These are phyloP conservation scores for Rossbeevera mucosa DNA, from an alignment of 768 basidiomycete species.

Conservation along the genomic window DNA sequence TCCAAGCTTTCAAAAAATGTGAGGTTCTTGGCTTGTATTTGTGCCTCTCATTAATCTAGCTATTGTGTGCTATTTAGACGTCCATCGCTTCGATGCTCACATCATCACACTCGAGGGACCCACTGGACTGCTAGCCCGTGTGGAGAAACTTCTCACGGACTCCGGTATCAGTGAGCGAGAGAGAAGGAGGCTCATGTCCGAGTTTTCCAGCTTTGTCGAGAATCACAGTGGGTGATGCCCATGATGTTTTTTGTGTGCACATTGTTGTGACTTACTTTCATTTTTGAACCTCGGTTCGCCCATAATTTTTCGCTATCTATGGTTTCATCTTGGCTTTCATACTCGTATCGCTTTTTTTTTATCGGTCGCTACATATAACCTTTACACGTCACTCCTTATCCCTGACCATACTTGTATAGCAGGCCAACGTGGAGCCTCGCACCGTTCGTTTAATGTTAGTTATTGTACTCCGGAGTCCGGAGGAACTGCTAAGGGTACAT, in stretches of 20 bases:
- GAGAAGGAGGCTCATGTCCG: slow-evolving; percentile 48
- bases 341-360: slow-evolving; percentile 14
- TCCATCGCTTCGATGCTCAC: slow-evolving; percentile 70
- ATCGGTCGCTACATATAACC: slow-evolving; percentile 13
- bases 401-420: neutral
- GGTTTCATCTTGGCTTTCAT: slow-evolving; percentile 10
- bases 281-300: slow-evolving; percentile 13
- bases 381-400: slow-evolving; percentile 14
- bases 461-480: neutral
- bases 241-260: neutral
- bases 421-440: slow-evolving; percentile 4
- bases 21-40: slow-evolving; percentile 27
- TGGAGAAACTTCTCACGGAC: slow-evolving; percentile 54
- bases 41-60: slow-evolving; percentile 10
- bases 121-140: slow-evolving; percentile 59
- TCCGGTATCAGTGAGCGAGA: slow-evolving; percentile 48
- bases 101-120: slow-evolving; percentile 74
- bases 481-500: slow-evolving; percentile 10
- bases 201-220: slow-evolving; percentile 55
- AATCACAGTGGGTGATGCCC: slow-evolving; percentile 21
- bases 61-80: slow-evolving; percentile 41
- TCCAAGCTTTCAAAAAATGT: slow-evolving; percentile 59
- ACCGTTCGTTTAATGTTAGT: slow-evolving; percentile 8
- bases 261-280: neutral
- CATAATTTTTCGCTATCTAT: slow-evolving; percentile 28